Evolutionary conservation across 192 early-diverging fungal genomes (phyloP), one percentile per base, ranked within the genome.

Genomic region (Paraglomus brasilianum): DNA sequence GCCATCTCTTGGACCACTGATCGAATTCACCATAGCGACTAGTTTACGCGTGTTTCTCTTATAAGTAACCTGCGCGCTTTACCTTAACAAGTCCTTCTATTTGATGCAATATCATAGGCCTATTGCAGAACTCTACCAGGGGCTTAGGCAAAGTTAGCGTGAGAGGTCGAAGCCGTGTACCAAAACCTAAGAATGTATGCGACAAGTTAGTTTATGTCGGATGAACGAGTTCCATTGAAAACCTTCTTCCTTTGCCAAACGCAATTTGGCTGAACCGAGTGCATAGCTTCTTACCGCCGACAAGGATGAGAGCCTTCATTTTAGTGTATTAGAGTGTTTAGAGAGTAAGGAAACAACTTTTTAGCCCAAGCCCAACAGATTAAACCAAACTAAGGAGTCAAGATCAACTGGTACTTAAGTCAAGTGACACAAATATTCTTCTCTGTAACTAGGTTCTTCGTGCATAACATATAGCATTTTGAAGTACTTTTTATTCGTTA

Each of bases 101-200:
- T 82, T 99, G 97, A 80, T 99, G 97, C 66, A 96, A 85, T 81
- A 99, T 96, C 92, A 99, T 98, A 65, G 93, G 96, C 79, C 87
- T 92, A 86, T 99, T 99, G 43, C 93, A 93, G 82, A 99, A 99
- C 81, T 99, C 96, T n/a, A 99, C 96, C 53, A 99, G 85, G 51
- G 97, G 97, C 83, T 99, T 99, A 66, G 97, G 97, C 48, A 95
- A 83, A 49, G 96, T 90, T 64, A 99, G 84, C 15, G 97, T 99
- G 59, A 99, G 86, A 48, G 97, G 97, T 42, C 97, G 89, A 74
- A 99, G 89, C 77, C 97, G 92, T 53, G 97, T 99, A 73, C 97
- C 97, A 78, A 96, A 99, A 58, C 97, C 93, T 93, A 65, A 22
- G 5, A 21, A 38, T 58, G 14, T 11, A 36, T 53, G 22, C 14